A percentile compares a stretch with the other conserved stretches of the same genome.
These are phyloP conservation scores for Lactarius tabidus DNA, from an alignment of 768 basidiomycete species.

Conservation along the genomic window DNA sequence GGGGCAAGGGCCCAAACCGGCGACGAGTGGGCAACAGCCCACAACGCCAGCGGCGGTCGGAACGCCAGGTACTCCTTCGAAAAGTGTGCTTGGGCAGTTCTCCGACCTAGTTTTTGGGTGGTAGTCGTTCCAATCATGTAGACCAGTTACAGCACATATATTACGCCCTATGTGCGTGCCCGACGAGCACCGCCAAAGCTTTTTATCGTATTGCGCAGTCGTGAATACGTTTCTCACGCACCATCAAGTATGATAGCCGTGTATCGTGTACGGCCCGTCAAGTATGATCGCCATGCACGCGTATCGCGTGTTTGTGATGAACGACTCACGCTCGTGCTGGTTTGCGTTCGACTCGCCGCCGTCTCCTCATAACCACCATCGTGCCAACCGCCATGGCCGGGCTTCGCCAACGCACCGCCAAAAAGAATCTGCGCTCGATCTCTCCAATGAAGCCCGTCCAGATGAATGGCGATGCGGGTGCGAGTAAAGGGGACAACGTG, in stretches of 20 bases:
- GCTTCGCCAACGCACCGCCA: conserved; percentile 13
- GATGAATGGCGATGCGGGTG: neutral
- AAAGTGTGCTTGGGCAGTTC: conserved; percentile 66
- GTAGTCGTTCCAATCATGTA: conserved; percentile 1
- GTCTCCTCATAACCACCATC: neutral
- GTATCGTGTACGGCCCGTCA: too few species aligned
- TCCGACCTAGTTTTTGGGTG: conserved; percentile 61
- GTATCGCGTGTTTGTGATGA: neutral
- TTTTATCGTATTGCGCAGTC: neutral
- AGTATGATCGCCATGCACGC: too few species aligned
- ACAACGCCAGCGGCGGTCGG: conserved; percentile 24
- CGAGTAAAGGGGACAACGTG: neutral
- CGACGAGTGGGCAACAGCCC: conserved; percentile 22
- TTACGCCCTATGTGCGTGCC: neutral
- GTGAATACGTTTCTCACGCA: neutral
- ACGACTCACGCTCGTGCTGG: neutral
- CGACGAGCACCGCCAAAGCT: neutral
- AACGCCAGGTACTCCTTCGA: conserved; percentile 40
- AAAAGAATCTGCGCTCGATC: neutral
- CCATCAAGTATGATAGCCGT: neutral
- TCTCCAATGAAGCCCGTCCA: neutral
- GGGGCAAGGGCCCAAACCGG: conserved; percentile 26
- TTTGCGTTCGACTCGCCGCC: neutral
- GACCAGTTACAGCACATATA: neutral
- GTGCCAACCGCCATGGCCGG: too few species aligned